Conservation (phyloP, 352 stramenopile genomes). For the Albugo laibachii region DNA sequence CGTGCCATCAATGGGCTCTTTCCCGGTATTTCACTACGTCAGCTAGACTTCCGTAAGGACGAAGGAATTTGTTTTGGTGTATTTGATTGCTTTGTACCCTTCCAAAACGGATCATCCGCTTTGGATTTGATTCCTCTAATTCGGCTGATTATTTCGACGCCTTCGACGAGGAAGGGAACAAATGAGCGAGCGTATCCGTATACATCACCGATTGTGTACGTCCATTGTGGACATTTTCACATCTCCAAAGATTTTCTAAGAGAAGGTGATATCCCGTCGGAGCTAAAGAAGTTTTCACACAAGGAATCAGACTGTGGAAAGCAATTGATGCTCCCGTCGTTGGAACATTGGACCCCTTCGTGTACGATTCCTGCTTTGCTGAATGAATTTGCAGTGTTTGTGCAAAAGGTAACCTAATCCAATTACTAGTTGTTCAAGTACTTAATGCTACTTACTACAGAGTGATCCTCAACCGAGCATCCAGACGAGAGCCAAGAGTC, state of each 20-base stretch:
- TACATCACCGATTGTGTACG: too few relatives aligned
- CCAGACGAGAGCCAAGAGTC: too few relatives aligned
- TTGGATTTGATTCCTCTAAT: conserved; percentile 38
- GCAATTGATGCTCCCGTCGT: conserved; percentile 20
- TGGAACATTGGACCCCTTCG: conserved; percentile 55
- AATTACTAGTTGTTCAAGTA: too few relatives aligned
- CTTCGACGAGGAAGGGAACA: conserved; percentile 10
- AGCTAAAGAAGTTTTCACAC: too few relatives aligned
- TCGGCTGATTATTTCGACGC: conserved; percentile 30
- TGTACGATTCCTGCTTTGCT: conserved; percentile 54
- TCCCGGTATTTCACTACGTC: conserved; percentile 21
- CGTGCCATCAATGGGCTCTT: conserved; percentile 10
- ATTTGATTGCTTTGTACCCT: conserved; percentile 59
- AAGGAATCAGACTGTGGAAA: too few relatives aligned
- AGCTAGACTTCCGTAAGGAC: conserved; percentile 23
- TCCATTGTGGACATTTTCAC: too few relatives aligned
- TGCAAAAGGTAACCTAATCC: conserved; percentile 20
- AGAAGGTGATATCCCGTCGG: too few relatives aligned
- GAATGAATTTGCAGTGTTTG: conserved; percentile 33
- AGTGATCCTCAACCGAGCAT: too few relatives aligned
- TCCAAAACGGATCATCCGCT: conserved; percentile 45
- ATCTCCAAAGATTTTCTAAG: too few relatives aligned
- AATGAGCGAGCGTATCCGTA: too few relatives aligned
- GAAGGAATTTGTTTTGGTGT: conserved; percentile 23
- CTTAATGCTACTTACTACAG: too few relatives aligned